Base-by-base conservation (phyloP, 2,329 filamentous ascomycete genomes). In the Apiospora arundinis region DNA sequence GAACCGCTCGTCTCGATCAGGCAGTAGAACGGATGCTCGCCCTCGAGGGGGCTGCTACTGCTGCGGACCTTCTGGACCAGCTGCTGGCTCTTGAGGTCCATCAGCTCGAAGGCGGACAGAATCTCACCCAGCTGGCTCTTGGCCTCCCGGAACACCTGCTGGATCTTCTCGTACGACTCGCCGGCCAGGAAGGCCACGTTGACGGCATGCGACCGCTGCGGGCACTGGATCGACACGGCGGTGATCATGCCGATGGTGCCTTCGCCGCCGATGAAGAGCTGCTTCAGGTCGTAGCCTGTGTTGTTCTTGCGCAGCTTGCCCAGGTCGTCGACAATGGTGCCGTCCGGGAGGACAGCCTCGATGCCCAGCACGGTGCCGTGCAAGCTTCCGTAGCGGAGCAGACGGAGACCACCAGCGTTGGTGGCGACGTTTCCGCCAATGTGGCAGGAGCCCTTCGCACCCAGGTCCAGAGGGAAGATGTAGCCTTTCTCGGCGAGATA, bases 131-230 rank as follows among this genome's bases (percentile, higher is more conserved):
- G 90, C 80, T 97, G 93, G 49, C 87, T 87, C 86, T 98, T 98
- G 70, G 96, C 95, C 81, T 95, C 93, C 65, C 90, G 88, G 87
- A 96, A 99, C 1, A 95, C 94, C 76, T 89, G 84, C 79, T 96
- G 94, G 16, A 94, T 94, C 80, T 97, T 92, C 67, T 97, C 95
- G 81, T 93, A 99, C 52, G 93, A 97, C 77, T 95, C 91, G 37
- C 98, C 86, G 42, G 95, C 95, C 75, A 99, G 95, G 82, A 97
- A 96, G 32, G 96, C 96, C 11, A 99, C 96, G 76, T 99, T 98
- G 76, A 97, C 90, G 0, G 96, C 95, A 65, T 92, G 91, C 25
- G 95, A 93, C 23, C 94, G 90, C 79, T 95, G 95, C 0, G 96
- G 95, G 78, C 95, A 98, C 76, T 95, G 88, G 73, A 99, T 92